Base-by-base conservation (phyloP, 2,329 filamentous ascomycete species). In the Fusarium pilosicola region DNA sequence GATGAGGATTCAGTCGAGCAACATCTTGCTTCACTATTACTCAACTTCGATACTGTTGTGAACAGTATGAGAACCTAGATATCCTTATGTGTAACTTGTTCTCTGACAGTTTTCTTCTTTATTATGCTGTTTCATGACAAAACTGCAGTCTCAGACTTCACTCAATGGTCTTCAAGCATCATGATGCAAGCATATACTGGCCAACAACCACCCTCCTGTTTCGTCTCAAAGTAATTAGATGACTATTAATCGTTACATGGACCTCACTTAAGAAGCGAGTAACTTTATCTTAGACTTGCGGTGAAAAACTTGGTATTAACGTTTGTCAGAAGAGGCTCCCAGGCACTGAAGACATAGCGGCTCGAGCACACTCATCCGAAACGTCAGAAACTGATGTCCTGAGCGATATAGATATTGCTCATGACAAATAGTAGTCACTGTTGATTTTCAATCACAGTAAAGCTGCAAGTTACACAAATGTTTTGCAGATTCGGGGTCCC, bases 401-500 rank as follows among this genome's bases (percentile, higher is more conserved):
- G 48, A 54, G 46, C 26, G 34, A 67, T 24, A 28, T 14, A 41
- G 13, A 7, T 28, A n/a, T 36, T 28, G 32, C 42, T 24, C 26
- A 17, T 60, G 28, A 22, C 34, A 38, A 54, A 30, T 39, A 24
- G 10, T 17, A 41, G 39, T 24, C 20, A 22, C 36, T 28, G 14
- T 14, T 28, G 44, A 26, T 41, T 18, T 24, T 28, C 17, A 36
- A 60, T 17, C 22, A 9, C 17, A 22, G 60, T 58, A 44, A 67
- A 62, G 45, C 36, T 63, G 42, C 28, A 46, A 20, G 52, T 52
- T n/a, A 39, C 18, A 32, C 48, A 39, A 39, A 56, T 17, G 38
- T 32, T 39, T 38, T 45, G 59, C 28, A 61, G 62, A 58, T 64
- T 65, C 56, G 46, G 51, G 65, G 66, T 73, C 61, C 54, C 15